Evolutionary conservation across 2,329 filamentous ascomycete species (phyloP).

Genomic region (Penicillium palitans): DNA sequence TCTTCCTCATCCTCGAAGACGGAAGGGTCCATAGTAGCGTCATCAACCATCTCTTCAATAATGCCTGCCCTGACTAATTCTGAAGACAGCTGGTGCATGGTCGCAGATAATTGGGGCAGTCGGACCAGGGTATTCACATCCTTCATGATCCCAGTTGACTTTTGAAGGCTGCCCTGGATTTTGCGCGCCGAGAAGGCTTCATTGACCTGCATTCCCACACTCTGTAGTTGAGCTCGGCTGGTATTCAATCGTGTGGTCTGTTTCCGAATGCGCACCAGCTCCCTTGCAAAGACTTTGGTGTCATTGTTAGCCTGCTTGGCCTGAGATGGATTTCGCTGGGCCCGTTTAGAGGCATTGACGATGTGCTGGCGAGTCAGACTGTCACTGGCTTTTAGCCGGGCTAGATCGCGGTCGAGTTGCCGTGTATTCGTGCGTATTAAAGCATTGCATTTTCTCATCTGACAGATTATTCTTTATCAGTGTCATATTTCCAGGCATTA

Average conservation of each 20-base stretch:
- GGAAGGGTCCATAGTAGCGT: slow-evolving; percentile 74
- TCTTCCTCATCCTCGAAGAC: slow-evolving; percentile 69
- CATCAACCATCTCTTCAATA: slow-evolving; percentile 95
- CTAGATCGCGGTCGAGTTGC: slow-evolving; percentile 91
- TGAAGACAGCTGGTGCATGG: slow-evolving; percentile 82
- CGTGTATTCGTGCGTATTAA: slow-evolving; percentile 88
- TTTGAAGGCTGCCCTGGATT: slow-evolving; percentile 88
- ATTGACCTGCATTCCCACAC: slow-evolving; percentile 95
- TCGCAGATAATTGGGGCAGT: slow-evolving; percentile 80
- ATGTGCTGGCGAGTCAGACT: slow-evolving; percentile 83
- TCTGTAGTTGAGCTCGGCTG: slow-evolving; percentile 85
- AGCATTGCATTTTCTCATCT: slow-evolving; percentile 95
- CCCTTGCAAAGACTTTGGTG: slow-evolving; percentile 82
- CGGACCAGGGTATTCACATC: slow-evolving; percentile 86
- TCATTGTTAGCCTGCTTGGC: slow-evolving; percentile 77
- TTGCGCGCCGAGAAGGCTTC: slow-evolving; percentile 94
- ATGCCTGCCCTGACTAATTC: slow-evolving; percentile 94
- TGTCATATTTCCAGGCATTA: not conserved
- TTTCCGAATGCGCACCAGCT: slow-evolving; percentile 80
- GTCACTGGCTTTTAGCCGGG: slow-evolving; percentile 74
- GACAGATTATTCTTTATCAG: slow-evolving; percentile 15
- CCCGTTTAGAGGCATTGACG: slow-evolving; percentile 76
- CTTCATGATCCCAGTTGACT: slow-evolving; percentile 91
- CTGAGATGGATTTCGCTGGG: slow-evolving; percentile 75
- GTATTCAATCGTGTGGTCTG: slow-evolving; percentile 74